These are phyloP conservation scores for Taphrina wiesneri DNA, from an alignment of 1,139 yeast species.

Conservation along the genomic window DNA sequence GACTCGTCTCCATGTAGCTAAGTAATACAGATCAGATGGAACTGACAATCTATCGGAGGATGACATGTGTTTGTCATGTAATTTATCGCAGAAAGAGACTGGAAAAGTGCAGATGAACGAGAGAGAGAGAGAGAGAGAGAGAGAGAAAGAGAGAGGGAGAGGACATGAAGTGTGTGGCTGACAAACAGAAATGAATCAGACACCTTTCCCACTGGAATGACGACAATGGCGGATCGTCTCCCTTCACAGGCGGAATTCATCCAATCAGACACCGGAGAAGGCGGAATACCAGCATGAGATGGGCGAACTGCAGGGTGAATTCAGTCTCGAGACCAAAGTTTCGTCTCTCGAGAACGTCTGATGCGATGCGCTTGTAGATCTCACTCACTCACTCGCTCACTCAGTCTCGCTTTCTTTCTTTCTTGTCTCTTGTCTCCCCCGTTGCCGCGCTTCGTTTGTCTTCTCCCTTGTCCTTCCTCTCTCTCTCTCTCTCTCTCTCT, in stretches of 20 bases:
- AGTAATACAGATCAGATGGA: too few relatives aligned
- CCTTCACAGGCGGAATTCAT: too few relatives aligned
- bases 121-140: too few relatives aligned
- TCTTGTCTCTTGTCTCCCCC: neutral
- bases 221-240: slow-evolving; percentile 4
- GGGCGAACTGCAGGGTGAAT: neutral
- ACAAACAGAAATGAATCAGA: neutral
- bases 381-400: too few relatives aligned
- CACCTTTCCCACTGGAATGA: neutral
- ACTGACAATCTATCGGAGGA: too few relatives aligned
- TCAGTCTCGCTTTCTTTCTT: neutral
- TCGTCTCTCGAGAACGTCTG: neutral
- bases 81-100: too few relatives aligned
- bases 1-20: too few relatives aligned
- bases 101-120: too few relatives aligned
- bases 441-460: neutral
- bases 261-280: neutral
- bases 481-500: neutral
- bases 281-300: neutral
- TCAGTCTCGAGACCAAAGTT: neutral
- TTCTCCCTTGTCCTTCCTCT: neutral
- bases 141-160: too few relatives aligned
- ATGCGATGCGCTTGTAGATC: neutral
- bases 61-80: too few relatives aligned
- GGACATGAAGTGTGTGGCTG: neutral